Conservation (phyloP, 2,329 filamentous ascomycete genomes). For the Pseudocercospora cruenta region DNA sequence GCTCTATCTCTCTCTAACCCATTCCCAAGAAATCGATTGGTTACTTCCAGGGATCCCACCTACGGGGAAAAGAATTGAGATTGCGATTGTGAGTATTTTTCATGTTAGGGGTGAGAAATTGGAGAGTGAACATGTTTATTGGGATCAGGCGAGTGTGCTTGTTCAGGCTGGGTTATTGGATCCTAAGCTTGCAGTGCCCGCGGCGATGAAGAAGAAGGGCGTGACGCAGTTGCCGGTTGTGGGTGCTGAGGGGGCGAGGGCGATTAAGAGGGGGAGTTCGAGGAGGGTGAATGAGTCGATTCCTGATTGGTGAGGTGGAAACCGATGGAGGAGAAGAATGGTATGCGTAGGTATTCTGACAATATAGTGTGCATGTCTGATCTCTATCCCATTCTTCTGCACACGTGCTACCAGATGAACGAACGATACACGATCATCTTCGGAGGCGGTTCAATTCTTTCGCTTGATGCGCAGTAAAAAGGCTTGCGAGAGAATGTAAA, state of each 20-base stretch:
- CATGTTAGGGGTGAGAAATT: conserved; percentile 57
- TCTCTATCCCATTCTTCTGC: too few relatives aligned
- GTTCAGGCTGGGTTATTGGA: conserved; percentile 63
- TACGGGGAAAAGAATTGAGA: conserved; percentile 60
- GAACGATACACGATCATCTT: too few relatives aligned
- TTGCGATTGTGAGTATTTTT: conserved; percentile 60
- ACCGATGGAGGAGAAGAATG: too few relatives aligned
- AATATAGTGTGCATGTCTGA: too few relatives aligned
- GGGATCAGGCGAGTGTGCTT: conserved; percentile 65
- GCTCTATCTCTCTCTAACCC: conserved; percentile 60
- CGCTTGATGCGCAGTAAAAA: too few relatives aligned
- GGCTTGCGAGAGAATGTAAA: too few relatives aligned
- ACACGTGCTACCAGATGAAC: too few relatives aligned
- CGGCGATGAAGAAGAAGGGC: conserved; percentile 48
- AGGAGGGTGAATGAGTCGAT: conserved; percentile 52
- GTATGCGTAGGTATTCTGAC: too few relatives aligned
- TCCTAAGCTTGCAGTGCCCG: conserved; percentile 55
- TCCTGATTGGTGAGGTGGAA: conserved; percentile 52
- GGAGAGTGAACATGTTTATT: conserved; percentile 63
- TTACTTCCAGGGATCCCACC: conserved; percentile 62
- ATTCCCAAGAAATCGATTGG: conserved; percentile 61
- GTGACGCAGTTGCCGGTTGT: conserved; percentile 52
- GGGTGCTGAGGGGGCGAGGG: conserved; percentile 51
- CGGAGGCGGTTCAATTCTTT: too few relatives aligned
- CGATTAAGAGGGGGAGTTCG: conserved; percentile 49